Evolutionary conservation across 2,329 filamentous ascomycete species (phyloP).

Genomic region (Talaromyces verruculosus): DNA sequence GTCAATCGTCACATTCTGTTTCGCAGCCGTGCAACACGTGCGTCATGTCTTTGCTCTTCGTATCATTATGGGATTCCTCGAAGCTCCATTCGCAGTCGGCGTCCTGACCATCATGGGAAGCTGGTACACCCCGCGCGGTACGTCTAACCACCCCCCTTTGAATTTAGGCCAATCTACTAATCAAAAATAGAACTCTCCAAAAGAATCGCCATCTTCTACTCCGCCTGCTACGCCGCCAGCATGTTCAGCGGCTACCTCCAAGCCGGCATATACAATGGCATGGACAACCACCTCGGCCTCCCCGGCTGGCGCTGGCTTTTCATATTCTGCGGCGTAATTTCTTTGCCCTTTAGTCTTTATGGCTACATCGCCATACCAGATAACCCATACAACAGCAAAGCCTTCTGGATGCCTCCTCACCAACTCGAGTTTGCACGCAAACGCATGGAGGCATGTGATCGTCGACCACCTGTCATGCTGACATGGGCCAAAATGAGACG

Average conservation of each 20-base stretch:
- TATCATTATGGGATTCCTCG: slow-evolving; percentile 26
- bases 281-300: slow-evolving; percentile 25
- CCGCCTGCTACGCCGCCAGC: slow-evolving; percentile 25
- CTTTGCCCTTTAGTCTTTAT: slow-evolving; percentile 29
- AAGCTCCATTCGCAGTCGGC: slow-evolving; percentile 26
- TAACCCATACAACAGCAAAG: slow-evolving; percentile 34
- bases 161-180: neutral
- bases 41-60: slow-evolving; percentile 27
- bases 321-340: slow-evolving; percentile 35
- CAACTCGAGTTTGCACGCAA: slow-evolving; percentile 17
- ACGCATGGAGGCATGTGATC: slow-evolving; percentile 22
- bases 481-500: slow-evolving; percentile 25
- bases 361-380: slow-evolving; percentile 36
- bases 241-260: slow-evolving; percentile 30
- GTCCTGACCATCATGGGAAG: slow-evolving; percentile 28
- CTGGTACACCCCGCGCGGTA: slow-evolving; percentile 22
- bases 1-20: slow-evolving; percentile 27
- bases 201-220: slow-evolving; percentile 28
- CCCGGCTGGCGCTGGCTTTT: slow-evolving; percentile 34
- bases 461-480: slow-evolving; percentile 19
- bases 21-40: slow-evolving; percentile 28
- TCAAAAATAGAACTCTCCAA: slow-evolving; percentile 26
- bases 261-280: slow-evolving; percentile 26
- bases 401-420: slow-evolving; percentile 23
- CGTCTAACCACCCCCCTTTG: neutral